These are phyloP conservation scores for Scenedesmus sp. DNA, from an alignment of 163 green algal species.

Conservation along the genomic window DNA sequence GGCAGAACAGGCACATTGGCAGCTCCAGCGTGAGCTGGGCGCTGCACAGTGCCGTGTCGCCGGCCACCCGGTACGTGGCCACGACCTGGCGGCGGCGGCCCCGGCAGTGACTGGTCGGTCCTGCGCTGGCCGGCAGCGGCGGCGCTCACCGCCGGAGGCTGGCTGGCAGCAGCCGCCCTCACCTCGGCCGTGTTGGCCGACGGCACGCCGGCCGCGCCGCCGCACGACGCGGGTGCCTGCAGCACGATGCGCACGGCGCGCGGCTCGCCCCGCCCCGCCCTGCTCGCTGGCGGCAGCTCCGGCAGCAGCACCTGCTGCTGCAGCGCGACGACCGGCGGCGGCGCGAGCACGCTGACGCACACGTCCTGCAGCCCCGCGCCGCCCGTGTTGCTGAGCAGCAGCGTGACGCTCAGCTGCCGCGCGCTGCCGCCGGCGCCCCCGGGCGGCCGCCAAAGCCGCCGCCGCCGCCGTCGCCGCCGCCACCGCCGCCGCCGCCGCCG, in stretches of 20 bases:
- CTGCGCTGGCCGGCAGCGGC: neutral
- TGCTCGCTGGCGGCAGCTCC: slow-evolving; percentile 22
- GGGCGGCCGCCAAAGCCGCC: neutral
- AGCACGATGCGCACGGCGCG: slow-evolving; percentile 15
- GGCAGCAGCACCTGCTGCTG: slow-evolving; percentile 26
- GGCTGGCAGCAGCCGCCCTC: neutral
- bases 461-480: neutral
- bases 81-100: no score
- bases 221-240: neutral
- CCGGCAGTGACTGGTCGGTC: no score
- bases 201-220: slow-evolving; percentile 1
- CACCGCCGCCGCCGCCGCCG: no score
- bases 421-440: neutral
- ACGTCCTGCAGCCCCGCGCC: slow-evolving; percentile 23
- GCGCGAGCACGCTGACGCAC: neutral
- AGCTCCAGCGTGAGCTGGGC: slow-evolving; percentile 16
- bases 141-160: neutral
- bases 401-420: slow-evolving; percentile 31
- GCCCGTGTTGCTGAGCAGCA: slow-evolving; percentile 32
- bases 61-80: neutral
- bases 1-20: slow-evolving; percentile 36
- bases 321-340: slow-evolving; percentile 7
- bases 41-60: neutral
- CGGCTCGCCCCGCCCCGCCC: neutral
- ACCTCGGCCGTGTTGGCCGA: slow-evolving; percentile 30